Base-by-base conservation (phyloP, 2,329 filamentous ascomycete species). In the Trichoderma citrinoviride region DNA sequence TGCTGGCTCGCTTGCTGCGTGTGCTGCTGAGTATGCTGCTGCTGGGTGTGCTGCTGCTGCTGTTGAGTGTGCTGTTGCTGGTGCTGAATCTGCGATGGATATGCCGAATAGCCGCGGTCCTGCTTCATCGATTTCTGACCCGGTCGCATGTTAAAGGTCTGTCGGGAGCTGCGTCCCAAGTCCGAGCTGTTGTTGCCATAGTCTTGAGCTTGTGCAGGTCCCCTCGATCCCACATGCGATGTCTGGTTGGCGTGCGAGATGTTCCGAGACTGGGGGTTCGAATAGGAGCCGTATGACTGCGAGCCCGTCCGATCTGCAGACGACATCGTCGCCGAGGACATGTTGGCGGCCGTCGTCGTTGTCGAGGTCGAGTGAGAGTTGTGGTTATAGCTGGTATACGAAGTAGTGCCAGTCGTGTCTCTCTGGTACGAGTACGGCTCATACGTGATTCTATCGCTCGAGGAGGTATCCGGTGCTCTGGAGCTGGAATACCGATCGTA, bases 381-480 rank as follows among this genome's bases (percentile, higher is more conserved):
- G 62, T 79, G 80, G 15, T 61, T 15, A 27, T 68, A 66, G 47
- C 67, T 68, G 50, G 52, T 40, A 17, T 73, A 72, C 3, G 72
- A 41, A 10, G 65, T 49, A 3, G 67, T 66, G 2, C 68, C 40
- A 0, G 68, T 55, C 0, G 68, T 63, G 27, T 60, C 68, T 29
- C 64, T 70, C n/a, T 67, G 71, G n/a, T 73, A 75, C n/a, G 73
- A 67, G 61, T 76, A 74, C 10, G 77, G 74, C 53, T 80, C 68
- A 67, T 77, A 71, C 7, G 67, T 68, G 14, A 73, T 69, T 37
- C 71, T 72, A 10, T 66, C 65, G 7, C 41, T 55, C 23, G 66
- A 49, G 33, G 58, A 8, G 1, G 58, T 47, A n/a, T 56, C 55
- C 25, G 57, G 14, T 7, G 55, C 44, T 27, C 61, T 47, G 10